phyloP scores from a whole-genome alignment of 148 eudicot species.

The Rhododendron williamsianum region DNA sequence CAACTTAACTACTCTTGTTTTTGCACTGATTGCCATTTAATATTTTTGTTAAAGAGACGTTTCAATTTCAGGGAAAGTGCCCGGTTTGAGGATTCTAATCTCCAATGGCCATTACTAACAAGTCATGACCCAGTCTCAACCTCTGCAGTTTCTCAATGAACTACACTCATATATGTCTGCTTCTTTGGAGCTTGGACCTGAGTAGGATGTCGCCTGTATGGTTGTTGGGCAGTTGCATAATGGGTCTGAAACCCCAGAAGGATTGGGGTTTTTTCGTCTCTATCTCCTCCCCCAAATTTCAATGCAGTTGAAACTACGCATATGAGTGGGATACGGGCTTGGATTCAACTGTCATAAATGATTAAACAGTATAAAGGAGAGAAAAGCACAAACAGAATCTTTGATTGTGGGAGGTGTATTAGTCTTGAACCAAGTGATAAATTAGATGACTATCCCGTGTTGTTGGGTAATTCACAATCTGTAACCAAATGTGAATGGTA shows the following conservation, averaged over 20 bases:
- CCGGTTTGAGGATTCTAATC: neutral
- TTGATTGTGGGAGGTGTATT: neutral
- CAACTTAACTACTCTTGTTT: neutral
- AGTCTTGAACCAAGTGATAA: neutral
- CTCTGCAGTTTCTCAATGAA: neutral
- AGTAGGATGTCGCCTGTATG: neutral
- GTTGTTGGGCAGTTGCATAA: neutral
- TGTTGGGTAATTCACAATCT: neutral
- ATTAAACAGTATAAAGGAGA: neutral
- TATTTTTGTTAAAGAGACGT: neutral
- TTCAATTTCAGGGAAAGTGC: neutral
- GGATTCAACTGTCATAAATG: neutral
- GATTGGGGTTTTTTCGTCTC: no score
- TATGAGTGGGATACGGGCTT: neutral
- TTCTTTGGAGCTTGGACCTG: neutral
- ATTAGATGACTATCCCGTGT: neutral
- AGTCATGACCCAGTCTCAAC: neutral
- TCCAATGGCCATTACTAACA: neutral
- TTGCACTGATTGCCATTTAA: neutral
- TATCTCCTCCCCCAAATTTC: neutral
- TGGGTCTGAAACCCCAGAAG: no score
- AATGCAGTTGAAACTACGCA: neutral
- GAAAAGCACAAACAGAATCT: neutral
- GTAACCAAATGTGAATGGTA: neutral
- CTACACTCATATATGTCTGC: neutral